Evolutionary conservation across 495 filamentous ascomycete species (phyloP), one percentile per base, ranked within the genome.

Genomic region (Penicillium desertorum): DNA sequence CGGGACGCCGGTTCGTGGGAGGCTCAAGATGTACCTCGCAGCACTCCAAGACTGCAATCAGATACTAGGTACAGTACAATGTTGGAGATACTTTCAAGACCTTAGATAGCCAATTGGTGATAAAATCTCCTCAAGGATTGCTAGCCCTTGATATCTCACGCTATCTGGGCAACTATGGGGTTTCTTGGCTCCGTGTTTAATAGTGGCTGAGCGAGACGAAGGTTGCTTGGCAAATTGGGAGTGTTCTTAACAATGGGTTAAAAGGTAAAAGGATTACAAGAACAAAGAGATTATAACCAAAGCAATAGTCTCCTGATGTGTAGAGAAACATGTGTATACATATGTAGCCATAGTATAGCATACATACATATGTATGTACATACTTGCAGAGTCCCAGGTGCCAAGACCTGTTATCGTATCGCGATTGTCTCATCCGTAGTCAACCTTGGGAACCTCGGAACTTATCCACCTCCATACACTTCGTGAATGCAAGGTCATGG

Each of bases 1-100:
- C 60, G 61, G 65, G 63, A 58, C 36, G 39, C 17, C 25, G 42
- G 65, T 62, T 68, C 57, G 65, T 60, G 32, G 51, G 47, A 52
- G 29, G 48, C 14, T 43, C 34, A 32, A 60, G 42, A 54, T n/a
- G 29, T 29, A 44, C 16, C n/a, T 54, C 41, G 51, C 12, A 54
- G 42, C 10, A 17, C 12, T 37, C 39, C 17, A 16, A 12, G 23
- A 20, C 11, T 44, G 19, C 5, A 20, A 23, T 14, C 19, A 3
- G 7, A 32, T 14, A 12, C 30, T 14, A 44, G 19, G 8, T 11
- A 47, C 1, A 17, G 8, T 37, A n/a, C 34, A 37, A 7, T 4
- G 5, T 9, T 39, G 16, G 36, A 17, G 36, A 39, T 39, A 17
- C 7, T 17, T 30, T 49, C 1, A 17, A 48, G 11, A 4, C 20